phyloP scores from a whole-genome alignment of 1,139 yeast genomes.

The Suhomyces kunorum region DNA sequence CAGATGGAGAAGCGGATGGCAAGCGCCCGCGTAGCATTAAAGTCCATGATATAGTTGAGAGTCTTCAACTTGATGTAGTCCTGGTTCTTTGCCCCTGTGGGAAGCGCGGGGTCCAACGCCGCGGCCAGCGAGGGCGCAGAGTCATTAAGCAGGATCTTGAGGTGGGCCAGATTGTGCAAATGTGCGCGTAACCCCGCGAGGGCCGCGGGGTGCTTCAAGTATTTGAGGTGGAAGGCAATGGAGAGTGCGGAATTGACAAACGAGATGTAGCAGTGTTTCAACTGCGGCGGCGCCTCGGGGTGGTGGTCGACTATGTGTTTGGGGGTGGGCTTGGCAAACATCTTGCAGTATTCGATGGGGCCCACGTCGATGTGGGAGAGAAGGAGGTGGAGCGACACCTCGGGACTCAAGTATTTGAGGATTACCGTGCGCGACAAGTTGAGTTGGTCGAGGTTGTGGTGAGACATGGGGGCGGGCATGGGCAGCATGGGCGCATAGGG shows the following conservation, averaged over 20 bases:
- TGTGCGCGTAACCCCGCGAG: constrained; percentile 28
- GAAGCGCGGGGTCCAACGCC: constrained; percentile 2
- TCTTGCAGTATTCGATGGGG: constrained; percentile 46
- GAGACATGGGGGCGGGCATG: constrained; percentile 32
- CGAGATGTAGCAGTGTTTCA: constrained; percentile 41
- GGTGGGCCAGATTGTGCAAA: constrained; percentile 32
- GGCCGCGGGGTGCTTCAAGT: constrained; percentile 30
- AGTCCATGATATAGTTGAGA: constrained; percentile 43
- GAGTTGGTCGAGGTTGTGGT: constrained; percentile 32
- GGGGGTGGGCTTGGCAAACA: constrained; percentile 36
- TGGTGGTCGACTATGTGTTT: constrained; percentile 25
- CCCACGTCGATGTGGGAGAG: constrained; percentile 42
- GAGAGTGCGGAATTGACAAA: constrained; percentile 42
- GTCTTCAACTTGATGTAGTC: constrained; percentile 47
- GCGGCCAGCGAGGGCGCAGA: constrained; percentile 7
- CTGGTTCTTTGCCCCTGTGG: constrained; percentile 21
- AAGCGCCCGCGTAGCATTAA: constrained; percentile 41
- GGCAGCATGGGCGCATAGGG: constrained; percentile 19
- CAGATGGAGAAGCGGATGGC: constrained; percentile 20
- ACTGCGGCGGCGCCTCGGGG: constrained; percentile 11
- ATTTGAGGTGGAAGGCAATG: constrained; percentile 37
- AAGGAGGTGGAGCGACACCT: constrained; percentile 32
- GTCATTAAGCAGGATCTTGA: constrained; percentile 38
- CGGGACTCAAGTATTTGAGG: constrained; percentile 32
- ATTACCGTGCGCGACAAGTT: constrained; percentile 43